Evolutionary conservation across 2,329 filamentous ascomycete genomes (phyloP).

Genomic region (Xylariaceae sp.): DNA sequence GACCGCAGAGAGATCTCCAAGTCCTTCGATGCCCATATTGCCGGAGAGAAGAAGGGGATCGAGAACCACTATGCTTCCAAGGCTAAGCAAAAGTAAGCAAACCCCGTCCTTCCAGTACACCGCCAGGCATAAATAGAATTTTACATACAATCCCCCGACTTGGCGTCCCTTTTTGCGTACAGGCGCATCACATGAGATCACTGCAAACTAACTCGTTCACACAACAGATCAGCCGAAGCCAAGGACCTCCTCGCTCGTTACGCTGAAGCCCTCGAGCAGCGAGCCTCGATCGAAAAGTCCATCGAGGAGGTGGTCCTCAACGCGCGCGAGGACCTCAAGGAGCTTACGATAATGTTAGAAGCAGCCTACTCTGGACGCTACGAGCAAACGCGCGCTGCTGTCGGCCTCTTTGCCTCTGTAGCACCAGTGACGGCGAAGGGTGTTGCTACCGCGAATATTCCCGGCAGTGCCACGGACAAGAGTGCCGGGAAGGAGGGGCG

Average conservation of each 20-base stretch:
- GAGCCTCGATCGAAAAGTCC: constrained; percentile 18
- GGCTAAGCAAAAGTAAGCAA: constrained; percentile 32
- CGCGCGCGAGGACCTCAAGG: background rate
- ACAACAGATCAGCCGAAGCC: constrained; percentile 17
- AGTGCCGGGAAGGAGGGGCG: background rate
- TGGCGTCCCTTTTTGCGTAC: background rate
- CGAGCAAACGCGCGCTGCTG: background rate
- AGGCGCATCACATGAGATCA: too few relatives aligned
- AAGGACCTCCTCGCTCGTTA: constrained; percentile 16
- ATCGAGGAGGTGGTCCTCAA: constrained; percentile 14
- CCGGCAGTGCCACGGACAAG: background rate
- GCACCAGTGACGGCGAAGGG: background rate
- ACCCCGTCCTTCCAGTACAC: too few relatives aligned
- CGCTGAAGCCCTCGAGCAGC: constrained; percentile 12
- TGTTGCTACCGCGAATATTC: background rate
- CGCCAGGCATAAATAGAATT: too few relatives aligned
- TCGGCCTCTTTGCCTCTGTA: constrained; percentile 12
- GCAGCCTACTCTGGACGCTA: constrained; percentile 18
- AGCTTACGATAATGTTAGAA: constrained; percentile 4
- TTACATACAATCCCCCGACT: too few relatives aligned
- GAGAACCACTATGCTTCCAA: constrained; percentile 27
- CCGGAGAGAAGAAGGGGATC: constrained; percentile 27
- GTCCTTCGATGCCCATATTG: constrained; percentile 24
- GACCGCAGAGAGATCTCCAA: constrained; percentile 30
- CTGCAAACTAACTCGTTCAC: background rate